A percentile compares a stretch with the other conserved stretches of the same genome.
phyloP scores from a whole-genome alignment of 345 rosid genomes.

The Erucastrum elatum region DNA sequence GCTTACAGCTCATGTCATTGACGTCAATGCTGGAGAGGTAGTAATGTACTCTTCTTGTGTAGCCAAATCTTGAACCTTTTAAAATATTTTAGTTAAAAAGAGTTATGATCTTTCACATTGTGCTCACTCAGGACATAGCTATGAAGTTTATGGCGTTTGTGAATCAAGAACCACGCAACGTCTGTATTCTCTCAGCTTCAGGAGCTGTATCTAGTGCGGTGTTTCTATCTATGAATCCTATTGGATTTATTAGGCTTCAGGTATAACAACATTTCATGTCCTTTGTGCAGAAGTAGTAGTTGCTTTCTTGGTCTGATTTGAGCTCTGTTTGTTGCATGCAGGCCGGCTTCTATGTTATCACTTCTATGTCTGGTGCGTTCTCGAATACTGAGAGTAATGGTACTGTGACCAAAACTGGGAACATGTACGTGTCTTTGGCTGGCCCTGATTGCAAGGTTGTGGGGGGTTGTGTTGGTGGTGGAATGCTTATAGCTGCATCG shows the following conservation, averaged over 20 bases:
- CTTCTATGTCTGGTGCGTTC: constrained; percentile 80
- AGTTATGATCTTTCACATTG: background rate
- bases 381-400: constrained; percentile 69
- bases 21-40: constrained; percentile 84
- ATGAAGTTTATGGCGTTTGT: background rate
- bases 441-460: constrained; percentile 82
- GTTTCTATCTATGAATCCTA: background rate
- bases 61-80: background rate
- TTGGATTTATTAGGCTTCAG: constrained; percentile 46
- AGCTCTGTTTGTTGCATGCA: constrained; percentile 32
- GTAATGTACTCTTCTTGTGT: constrained; percentile 23
- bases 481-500: constrained; percentile 77
- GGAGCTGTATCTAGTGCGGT: background rate
- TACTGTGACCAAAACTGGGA: constrained; percentile 71
- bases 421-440: constrained; percentile 71
- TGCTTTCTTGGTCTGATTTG: background rate
- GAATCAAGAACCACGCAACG: background rate
- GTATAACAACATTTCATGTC: constrained; percentile 36
- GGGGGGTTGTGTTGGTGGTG: constrained; percentile 80
- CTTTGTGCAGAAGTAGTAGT: background rate
- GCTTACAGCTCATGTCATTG: constrained; percentile 91
- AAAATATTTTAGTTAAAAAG: background rate
- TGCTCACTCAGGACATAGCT: background rate
- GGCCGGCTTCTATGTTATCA: constrained; percentile 75
- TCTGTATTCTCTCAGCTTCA: background rate